Evolutionary conservation across 345 rosid genomes (phyloP).

Genomic region (Angophora floribunda): DNA sequence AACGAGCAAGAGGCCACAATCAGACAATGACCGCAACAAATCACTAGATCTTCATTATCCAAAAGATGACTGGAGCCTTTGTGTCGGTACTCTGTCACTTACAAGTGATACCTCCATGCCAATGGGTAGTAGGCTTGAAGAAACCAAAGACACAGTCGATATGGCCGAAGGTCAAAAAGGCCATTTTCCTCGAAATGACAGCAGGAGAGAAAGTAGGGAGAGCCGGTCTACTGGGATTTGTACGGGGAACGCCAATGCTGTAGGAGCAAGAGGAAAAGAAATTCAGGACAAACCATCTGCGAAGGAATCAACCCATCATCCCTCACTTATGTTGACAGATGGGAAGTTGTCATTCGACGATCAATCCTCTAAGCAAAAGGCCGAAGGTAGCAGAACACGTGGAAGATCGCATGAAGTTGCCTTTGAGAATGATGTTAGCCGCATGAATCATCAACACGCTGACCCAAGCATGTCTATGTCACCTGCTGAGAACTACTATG

Average conservation of each 20-base stretch:
- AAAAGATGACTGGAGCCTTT: background rate
- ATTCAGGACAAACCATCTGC: background rate
- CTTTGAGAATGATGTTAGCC: background rate
- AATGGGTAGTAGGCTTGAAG: constrained; percentile 16
- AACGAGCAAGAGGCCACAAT: background rate
- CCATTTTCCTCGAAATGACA: background rate
- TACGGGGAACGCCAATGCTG: background rate
- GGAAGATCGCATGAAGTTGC: background rate
- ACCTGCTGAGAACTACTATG: constrained; percentile 16
- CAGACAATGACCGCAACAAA: background rate
- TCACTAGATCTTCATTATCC: constrained; percentile 1
- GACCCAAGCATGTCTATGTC: background rate
- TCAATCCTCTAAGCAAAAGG: background rate
- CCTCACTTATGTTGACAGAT: background rate
- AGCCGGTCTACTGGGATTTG: background rate
- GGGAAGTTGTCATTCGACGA: background rate
- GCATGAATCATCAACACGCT: background rate
- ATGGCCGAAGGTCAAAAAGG: background rate
- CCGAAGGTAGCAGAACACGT: background rate
- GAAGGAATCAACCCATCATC: background rate
- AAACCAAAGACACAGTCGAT: background rate
- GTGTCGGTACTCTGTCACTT: constrained; percentile 2
- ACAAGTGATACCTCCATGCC: constrained; percentile 4
- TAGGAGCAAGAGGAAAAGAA: constrained; percentile 6
- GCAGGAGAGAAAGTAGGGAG: constrained; percentile 11